These are phyloP conservation scores for Solidago caesia DNA, from an alignment of 129 eudicot genomes.

Conservation along the genomic window DNA sequence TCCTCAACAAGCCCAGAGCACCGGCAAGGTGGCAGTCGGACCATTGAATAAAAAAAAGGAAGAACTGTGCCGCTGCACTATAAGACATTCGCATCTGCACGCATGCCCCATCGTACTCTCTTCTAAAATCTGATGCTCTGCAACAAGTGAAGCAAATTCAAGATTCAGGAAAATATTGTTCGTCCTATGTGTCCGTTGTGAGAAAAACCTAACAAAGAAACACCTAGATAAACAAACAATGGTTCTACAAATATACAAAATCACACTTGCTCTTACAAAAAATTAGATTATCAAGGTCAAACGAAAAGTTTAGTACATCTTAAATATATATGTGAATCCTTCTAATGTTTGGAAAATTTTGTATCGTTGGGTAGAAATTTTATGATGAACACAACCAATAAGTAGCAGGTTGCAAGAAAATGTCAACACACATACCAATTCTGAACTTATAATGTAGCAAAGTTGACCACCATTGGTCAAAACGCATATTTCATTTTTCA, in stretches of 20 bases:
- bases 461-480: neutral
- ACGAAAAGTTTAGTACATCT: neutral
- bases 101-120: slow-evolving; percentile 83
- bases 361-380: neutral
- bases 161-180: neutral
- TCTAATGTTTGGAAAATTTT: neutral
- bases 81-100: slow-evolving; percentile 92
- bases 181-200: neutral
- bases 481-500: neutral
- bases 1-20: slow-evolving; percentile 76
- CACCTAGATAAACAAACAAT: neutral
- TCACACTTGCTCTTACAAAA: neutral
- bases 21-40: slow-evolving; percentile 91
- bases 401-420: neutral
- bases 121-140: slow-evolving; percentile 75
- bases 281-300: slow-evolving; percentile 7
- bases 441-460: neutral
- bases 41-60: slow-evolving; percentile 92
- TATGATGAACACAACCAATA: neutral
- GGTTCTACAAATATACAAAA: neutral
- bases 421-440: neutral
- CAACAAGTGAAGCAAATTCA: slow-evolving; percentile 13
- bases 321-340: neutral
- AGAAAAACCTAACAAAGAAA: neutral
- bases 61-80: slow-evolving; percentile 71